Conservation (phyloP, 2,329 filamentous ascomycete species). For the Scytalidium lignicola region DNA sequence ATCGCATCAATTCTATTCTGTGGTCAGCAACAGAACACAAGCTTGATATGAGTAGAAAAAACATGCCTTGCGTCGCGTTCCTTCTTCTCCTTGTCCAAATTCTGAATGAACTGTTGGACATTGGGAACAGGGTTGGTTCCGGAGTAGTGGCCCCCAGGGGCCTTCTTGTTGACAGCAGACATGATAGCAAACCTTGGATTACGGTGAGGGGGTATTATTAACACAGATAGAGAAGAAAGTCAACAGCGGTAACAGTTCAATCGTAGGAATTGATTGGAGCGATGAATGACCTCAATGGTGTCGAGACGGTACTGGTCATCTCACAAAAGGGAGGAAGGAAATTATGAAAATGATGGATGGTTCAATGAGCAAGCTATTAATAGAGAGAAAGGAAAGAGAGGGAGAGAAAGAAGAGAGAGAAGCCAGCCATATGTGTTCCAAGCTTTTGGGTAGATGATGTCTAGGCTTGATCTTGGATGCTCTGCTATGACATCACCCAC, state of each 20-base stretch:
- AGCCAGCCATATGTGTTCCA: background rate
- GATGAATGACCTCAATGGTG: background rate
- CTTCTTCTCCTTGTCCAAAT: slow-evolving; percentile 74
- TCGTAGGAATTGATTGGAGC: background rate
- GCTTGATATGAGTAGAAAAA: background rate
- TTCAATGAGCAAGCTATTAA: too few species aligned
- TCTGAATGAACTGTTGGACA: slow-evolving; percentile 75
- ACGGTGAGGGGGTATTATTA: too few species aligned
- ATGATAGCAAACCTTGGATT: slow-evolving; percentile 7
- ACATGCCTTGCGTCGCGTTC: slow-evolving; percentile 56
- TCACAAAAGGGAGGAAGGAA: background rate
- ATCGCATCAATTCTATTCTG: slow-evolving; percentile 30
- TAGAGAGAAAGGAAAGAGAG: background rate
- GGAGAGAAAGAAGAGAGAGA: background rate
- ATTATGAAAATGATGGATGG: background rate
- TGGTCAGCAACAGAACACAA: background rate
- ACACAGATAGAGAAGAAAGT: too few species aligned
- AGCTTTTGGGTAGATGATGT: background rate
- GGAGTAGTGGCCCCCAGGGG: slow-evolving; percentile 69
- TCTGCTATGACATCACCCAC: background rate
- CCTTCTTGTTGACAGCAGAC: slow-evolving; percentile 17
- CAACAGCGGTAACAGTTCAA: background rate
- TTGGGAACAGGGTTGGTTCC: slow-evolving; percentile 81
- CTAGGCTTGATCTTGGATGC: background rate
- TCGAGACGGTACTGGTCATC: background rate